Evolutionary conservation across 2,329 filamentous ascomycete species (phyloP).

Genomic region (Fusarium neocosmosporiellum): DNA sequence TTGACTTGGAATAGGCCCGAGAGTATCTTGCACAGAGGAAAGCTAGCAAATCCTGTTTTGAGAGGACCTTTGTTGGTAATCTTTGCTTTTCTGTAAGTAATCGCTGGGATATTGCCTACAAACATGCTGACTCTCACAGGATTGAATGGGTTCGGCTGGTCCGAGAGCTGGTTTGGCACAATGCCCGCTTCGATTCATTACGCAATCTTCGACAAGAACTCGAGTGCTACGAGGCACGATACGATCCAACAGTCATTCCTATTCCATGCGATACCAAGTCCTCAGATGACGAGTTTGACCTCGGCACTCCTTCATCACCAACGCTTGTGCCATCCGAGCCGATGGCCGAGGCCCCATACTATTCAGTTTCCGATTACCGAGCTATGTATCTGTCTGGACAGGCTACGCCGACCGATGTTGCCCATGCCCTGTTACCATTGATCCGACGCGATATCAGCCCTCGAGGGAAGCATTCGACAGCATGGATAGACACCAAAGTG

Average conservation of each 20-base stretch:
- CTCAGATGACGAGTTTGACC: slow-evolving; percentile 52
- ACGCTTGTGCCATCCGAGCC: not conserved
- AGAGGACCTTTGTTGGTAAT: not conserved
- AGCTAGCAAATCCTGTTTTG: slow-evolving; percentile 11
- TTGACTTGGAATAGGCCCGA: not conserved
- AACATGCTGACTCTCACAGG: not conserved
- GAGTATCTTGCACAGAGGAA: not conserved
- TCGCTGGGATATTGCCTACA: accelerated
- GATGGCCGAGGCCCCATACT: slow-evolving; percentile 52
- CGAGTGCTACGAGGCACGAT: slow-evolving; percentile 60
- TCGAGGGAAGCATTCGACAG: slow-evolving; percentile 53
- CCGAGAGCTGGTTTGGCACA: slow-evolving; percentile 59
- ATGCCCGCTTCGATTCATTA: slow-evolving; percentile 70
- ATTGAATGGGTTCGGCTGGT: slow-evolving; percentile 34
- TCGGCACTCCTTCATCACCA: not conserved
- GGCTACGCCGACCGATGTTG: slow-evolving; percentile 58
- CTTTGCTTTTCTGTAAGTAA: slow-evolving; percentile 9
- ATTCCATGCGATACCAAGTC: slow-evolving; percentile 40
- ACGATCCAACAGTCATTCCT: slow-evolving; percentile 59
- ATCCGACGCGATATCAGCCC: slow-evolving; percentile 54
- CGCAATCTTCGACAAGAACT: slow-evolving; percentile 63
- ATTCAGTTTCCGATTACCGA: slow-evolving; percentile 58
- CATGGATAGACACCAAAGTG: slow-evolving; percentile 57
- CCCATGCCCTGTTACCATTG: slow-evolving; percentile 55
- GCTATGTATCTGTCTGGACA: slow-evolving; percentile 55